Evolutionary conservation across 208 protist genomes (phyloP), one percentile per base, ranked within the genome.

Genomic region (Vickermania ingenoplastis): DNA sequence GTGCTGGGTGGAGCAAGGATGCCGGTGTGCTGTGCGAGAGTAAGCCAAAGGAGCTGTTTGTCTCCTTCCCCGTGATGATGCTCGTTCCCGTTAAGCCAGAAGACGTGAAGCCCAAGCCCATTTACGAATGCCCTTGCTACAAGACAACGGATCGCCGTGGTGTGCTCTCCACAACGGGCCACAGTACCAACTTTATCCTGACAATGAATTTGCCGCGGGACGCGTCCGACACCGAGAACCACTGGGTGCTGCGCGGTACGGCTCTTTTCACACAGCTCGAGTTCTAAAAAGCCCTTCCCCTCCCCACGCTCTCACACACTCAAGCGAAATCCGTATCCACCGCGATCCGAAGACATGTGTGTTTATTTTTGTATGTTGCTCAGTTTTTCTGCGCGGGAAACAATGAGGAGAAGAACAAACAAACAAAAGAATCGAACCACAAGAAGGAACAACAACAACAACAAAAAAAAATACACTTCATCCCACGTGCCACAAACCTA

Each of bases 171-270:
- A 99, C 97, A 17, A 99, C 97, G 1, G 97, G 97, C 22, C 97
- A 98, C 70, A 98, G 91, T 25, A 98, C 96, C 56, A 99, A 99
- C 67, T 99, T 98, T 64, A 96, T 99, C 58, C 77, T 99, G 24
- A 81, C 83, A 22, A 79, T 94, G 22, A 76, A 92, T 64, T 65
- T 99, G 3, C 87, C 92, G 4, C 69, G 83, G 5, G 71, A 86
- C 57, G 57, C 79, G 4, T 53, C 76, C 11, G 41, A 88, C 5
- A 50, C 65, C 7, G 79, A 92, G 52, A 83, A 77, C 51, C 86
- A 99, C 71, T 97, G 91, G 91, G 86, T 97, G 56, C 71, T 94
- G 54, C 86, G 91, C 13, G 91, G 91, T 14, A 86, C 79, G 3
- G 91, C 91, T 2, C 80, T 96, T 24, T 96, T 96, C 64, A 95